Conservation (phyloP, 1,139 yeast species). For the Geotrichum bryndzae region DNA sequence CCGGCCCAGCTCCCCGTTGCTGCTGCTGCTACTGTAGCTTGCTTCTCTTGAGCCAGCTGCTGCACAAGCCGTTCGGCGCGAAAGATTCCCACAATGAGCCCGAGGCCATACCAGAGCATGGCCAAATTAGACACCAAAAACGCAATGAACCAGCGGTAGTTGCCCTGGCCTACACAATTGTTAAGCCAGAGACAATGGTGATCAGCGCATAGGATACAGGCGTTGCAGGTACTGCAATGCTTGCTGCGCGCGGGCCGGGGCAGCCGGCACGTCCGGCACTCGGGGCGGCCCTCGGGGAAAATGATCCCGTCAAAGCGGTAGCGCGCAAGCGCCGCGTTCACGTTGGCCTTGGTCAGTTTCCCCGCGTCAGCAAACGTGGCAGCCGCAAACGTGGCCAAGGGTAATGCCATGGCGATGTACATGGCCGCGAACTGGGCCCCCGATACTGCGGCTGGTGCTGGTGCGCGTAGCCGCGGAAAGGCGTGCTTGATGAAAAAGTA, state of each 20-base stretch:
- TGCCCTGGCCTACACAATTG: constrained; percentile 77
- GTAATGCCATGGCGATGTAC: constrained; percentile 32
- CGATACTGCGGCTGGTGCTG: neutral
- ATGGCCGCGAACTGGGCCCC: constrained; percentile 14
- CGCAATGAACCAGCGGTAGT: constrained; percentile 62
- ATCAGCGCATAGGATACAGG: constrained; percentile 66
- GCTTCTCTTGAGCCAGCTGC: neutral
- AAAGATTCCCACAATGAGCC: constrained; percentile 38
- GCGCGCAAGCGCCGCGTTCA: constrained; percentile 25
- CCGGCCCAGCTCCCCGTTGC: neutral
- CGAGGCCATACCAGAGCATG: constrained; percentile 58
- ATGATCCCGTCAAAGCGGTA: constrained; percentile 48
- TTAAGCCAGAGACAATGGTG: constrained; percentile 97
- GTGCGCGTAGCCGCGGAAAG: constrained; percentile 32
- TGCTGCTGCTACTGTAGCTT: neutral
- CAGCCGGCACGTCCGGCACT: constrained; percentile 56
- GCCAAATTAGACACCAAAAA: constrained; percentile 54
- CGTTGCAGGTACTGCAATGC: constrained; percentile 72
- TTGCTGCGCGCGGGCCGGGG: constrained; percentile 81
- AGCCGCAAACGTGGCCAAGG: constrained; percentile 41
- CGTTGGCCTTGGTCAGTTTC: constrained; percentile 29
- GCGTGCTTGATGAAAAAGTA: constrained; percentile 43
- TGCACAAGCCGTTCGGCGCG: constrained; percentile 18
- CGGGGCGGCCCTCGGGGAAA: constrained; percentile 26
- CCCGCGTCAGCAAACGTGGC: constrained; percentile 60